Base-by-base conservation (phyloP, 2,329 filamentous ascomycete genomes). In the Cladosporium oxysporum region DNA sequence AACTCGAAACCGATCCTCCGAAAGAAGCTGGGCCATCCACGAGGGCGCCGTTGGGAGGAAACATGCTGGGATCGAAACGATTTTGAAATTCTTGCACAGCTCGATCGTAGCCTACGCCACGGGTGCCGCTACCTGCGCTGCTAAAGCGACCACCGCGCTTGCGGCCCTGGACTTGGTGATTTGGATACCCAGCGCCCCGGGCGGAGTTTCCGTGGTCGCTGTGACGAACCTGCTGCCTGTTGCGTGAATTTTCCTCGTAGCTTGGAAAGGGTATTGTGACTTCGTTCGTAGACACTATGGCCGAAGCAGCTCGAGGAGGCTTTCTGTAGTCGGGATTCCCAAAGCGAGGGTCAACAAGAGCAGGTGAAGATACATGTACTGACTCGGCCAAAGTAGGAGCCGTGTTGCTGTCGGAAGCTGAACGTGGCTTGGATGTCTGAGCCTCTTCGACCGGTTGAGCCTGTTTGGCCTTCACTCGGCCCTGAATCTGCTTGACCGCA, bases 401-500 rank as follows among this genome's bases (percentile, higher is more conserved):
- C 16, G 31, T n/a, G 28, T 31, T 12, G 12, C 28, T n/a, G 28
- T 55, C 28, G 23, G 52, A 55, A 21, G 52, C 52, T 12, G 37
- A 47, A n/a, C 37, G 57, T 10, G 18, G 35, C 14, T 16, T 21
- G 21, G 2, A 14, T 14, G 16, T 59, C 37, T 41, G 23, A 21
- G 57, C 3, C 21, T 29, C 23, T 47, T 62, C 29, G 21, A 28
- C n/a, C 50, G 50, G 21, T 16, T 23, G 16, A 12, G 8, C 35
- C 6, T 57, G 35, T 26, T 55, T 35, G 18, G 35, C 5, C 26
- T 57, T 55, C 14, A 55, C 47, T 12, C 23, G 41, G 12, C 62
- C 62, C 31, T 69, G 69, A 21, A 72, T 70, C 50, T 66, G 35
- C 26, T 53, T 49, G 23, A 71, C 57, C 4, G 37, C 67, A 23